Evolutionary conservation across 2,329 filamentous ascomycete genomes (phyloP).

Genomic region (Arthroderma sp.): DNA sequence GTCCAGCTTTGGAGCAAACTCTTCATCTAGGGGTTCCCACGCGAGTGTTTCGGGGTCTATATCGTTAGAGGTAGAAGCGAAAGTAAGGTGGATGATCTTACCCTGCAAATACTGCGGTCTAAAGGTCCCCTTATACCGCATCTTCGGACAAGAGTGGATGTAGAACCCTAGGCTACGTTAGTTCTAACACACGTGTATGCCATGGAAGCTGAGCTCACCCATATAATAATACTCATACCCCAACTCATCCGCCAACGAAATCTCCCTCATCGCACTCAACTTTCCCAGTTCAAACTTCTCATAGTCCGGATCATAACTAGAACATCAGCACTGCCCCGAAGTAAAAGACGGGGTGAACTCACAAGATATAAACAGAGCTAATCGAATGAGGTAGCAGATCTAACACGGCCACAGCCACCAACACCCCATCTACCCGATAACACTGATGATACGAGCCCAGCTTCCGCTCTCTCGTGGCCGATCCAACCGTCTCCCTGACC

Average conservation of each 20-base stretch:
- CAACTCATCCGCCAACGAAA: slow-evolving; percentile 43
- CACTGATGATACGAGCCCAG: slow-evolving; percentile 41
- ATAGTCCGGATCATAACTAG: slow-evolving; percentile 48
- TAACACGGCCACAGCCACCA: slow-evolving; percentile 39
- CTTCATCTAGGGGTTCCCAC: slow-evolving; percentile 36
- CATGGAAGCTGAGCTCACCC: slow-evolving; percentile 39
- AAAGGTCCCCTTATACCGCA: slow-evolving; percentile 40
- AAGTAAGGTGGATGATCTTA: slow-evolving; percentile 18
- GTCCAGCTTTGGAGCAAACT: slow-evolving; percentile 32
- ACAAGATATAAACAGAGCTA: slow-evolving; percentile 42
- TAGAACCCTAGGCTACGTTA: slow-evolving; percentile 41
- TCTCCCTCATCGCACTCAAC: slow-evolving; percentile 49
- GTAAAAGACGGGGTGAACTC: slow-evolving; percentile 14
- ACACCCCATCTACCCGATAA: slow-evolving; percentile 38
- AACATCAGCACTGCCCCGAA: neutral
- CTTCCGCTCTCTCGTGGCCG: slow-evolving; percentile 29
- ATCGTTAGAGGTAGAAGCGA: slow-evolving; percentile 2
- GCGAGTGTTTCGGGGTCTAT: slow-evolving; percentile 36
- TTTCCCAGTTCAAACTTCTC: slow-evolving; percentile 52
- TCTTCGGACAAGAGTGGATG: slow-evolving; percentile 46
- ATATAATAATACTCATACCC: slow-evolving; percentile 53
- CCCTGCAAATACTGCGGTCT: slow-evolving; percentile 39
- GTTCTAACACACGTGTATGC: too few relatives aligned
- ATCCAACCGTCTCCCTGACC: slow-evolving; percentile 17
- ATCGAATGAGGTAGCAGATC: slow-evolving; percentile 37